Evolutionary conservation across 805 yeast genomes (phyloP).

Genomic region (Candida michaelii): DNA sequence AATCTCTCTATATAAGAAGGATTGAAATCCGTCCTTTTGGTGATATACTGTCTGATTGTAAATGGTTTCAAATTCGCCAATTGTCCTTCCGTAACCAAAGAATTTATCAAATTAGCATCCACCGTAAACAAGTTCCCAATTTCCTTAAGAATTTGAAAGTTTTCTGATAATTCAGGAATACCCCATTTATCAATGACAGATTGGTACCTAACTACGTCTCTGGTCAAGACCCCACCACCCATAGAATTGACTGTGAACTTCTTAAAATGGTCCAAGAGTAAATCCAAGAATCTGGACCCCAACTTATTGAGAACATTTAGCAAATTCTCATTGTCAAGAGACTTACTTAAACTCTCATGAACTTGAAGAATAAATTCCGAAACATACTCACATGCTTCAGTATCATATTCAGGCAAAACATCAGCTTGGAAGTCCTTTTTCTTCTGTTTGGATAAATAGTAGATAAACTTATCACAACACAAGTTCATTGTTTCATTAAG

Average conservation of each 20-base stretch:
- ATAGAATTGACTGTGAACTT: constrained; percentile 73
- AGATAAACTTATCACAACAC: constrained; percentile 49
- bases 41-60: constrained; percentile 62
- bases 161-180: constrained; percentile 57
- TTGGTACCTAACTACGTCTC: constrained; percentile 79
- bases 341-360: constrained; percentile 36
- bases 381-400: constrained; percentile 67
- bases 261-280: constrained; percentile 69
- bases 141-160: constrained; percentile 72
- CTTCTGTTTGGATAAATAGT: constrained; percentile 60
- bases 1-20: constrained; percentile 51
- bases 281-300: constrained; percentile 57
- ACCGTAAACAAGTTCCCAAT: constrained; percentile 83
- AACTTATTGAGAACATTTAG: constrained; percentile 51
- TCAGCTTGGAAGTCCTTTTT: constrained; percentile 64
- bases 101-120: constrained; percentile 73
- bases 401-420: constrained; percentile 48
- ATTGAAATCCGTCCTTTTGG: constrained; percentile 69
- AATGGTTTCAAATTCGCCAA: constrained; percentile 63
- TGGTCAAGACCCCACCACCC: constrained; percentile 81
- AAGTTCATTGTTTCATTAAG: constrained; percentile 57
- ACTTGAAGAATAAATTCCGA: constrained; percentile 50
- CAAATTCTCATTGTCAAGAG: constrained; percentile 45
- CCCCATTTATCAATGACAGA: constrained; percentile 66
- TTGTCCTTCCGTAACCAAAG: constrained; percentile 80